phyloP scores from a whole-genome alignment of 1,284 basidiomycete species.

The Naganishia sp. region DNA sequence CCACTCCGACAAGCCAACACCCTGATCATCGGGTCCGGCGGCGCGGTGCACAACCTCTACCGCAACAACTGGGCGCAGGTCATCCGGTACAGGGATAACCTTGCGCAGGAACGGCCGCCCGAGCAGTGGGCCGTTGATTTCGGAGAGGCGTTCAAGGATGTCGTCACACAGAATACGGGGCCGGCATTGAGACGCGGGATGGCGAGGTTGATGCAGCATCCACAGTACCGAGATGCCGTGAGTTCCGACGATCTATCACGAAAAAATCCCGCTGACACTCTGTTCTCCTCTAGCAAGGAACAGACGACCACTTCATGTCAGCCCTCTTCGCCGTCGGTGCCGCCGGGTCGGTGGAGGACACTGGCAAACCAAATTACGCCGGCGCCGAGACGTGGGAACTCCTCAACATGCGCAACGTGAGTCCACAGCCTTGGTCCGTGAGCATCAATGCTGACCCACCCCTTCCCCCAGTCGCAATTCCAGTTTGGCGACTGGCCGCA shows the following conservation, averaged over 20 bases:
- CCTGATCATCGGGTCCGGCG: conserved; percentile 41
- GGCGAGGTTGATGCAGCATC: conserved; percentile 39
- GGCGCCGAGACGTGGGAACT: conserved; percentile 44
- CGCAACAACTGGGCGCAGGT: conserved; percentile 39
- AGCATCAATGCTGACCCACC: not conserved
- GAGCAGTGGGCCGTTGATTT: conserved; percentile 44
- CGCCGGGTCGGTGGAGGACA: conserved; percentile 38
- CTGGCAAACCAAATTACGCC: conserved; percentile 38
- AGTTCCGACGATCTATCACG: not conserved
- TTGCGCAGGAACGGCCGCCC: conserved; percentile 39
- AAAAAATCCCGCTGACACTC: too few species aligned
- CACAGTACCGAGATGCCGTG: conserved; percentile 40
- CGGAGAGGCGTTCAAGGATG: conserved; percentile 37
- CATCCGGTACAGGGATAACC: conserved; percentile 38
- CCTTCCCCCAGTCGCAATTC: conserved; percentile 33
- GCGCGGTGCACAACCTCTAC: conserved; percentile 44
- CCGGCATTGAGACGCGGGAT: conserved; percentile 28
- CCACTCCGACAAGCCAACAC: conserved; percentile 37
- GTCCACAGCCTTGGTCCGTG: not conserved
- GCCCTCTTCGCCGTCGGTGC: conserved; percentile 41
- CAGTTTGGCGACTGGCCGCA: conserved; percentile 37
- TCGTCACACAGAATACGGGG: conserved; percentile 37
- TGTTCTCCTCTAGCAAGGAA: conserved; percentile 35
- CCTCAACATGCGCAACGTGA: conserved; percentile 39
- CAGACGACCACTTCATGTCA: conserved; percentile 41